These are phyloP conservation scores for Carex sylvatica DNA, from an alignment of 202 grass and related monocot species.

Conservation along the genomic window DNA sequence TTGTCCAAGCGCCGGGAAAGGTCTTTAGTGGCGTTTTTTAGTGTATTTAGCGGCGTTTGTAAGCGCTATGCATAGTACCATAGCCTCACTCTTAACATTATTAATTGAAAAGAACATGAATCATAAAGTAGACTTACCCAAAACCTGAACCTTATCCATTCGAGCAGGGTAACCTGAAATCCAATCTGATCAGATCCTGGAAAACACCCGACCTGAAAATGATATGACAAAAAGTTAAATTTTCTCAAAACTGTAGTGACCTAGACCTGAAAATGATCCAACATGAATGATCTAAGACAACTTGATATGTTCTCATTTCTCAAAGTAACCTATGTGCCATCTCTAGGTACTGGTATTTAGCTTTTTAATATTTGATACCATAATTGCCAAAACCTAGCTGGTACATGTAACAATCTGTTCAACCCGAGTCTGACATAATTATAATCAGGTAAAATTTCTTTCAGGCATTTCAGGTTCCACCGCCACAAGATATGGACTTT, in stretches of 20 bases:
- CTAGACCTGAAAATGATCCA: background rate
- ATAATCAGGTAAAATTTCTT: slow-evolving; percentile 22
- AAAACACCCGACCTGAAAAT: background rate
- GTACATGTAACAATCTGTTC: background rate
- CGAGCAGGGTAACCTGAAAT: background rate
- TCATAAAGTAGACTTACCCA: background rate
- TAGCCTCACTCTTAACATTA: background rate
- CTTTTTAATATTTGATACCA: background rate
- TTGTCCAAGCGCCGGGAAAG: too few species aligned
- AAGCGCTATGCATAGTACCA: too few species aligned
- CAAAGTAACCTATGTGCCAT: background rate
- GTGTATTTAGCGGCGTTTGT: too few species aligned
- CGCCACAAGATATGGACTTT: slow-evolving; percentile 77
- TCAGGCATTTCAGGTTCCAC: slow-evolving; percentile 42
- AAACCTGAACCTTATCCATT: background rate
- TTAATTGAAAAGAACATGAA: background rate
- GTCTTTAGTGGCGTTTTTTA: too few species aligned
- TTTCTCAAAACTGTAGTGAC: background rate
- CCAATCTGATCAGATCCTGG: background rate
- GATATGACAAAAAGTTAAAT: background rate
- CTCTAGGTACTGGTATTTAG: background rate
- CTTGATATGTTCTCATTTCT: background rate
- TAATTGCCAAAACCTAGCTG: background rate
- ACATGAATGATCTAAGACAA: background rate
- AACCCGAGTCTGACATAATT: slow-evolving; percentile 42